Conservation (phyloP, 306 rosid genomes). For the Medicago lupulina region DNA sequence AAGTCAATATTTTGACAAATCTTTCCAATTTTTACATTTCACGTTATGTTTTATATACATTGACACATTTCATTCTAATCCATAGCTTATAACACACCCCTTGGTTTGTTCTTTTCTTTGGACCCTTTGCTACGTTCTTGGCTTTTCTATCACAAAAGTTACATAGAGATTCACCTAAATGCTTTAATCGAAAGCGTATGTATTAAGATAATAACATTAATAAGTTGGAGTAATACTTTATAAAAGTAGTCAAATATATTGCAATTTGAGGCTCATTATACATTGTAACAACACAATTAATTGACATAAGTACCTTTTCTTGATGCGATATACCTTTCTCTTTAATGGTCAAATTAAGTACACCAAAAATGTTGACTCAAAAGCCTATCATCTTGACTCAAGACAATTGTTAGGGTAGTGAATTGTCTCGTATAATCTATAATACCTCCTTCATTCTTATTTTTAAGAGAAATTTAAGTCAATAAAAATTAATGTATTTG, state of each 20-base stretch:
- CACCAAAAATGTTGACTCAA: background rate
- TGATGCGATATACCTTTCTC: background rate
- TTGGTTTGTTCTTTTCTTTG: background rate
- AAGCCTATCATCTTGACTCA: background rate
- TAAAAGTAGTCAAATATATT: constrained; percentile 10
- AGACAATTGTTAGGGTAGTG: background rate
- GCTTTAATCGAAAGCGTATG: background rate
- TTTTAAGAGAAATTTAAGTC: too few species aligned
- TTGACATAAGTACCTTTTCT: background rate
- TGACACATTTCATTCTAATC: constrained; percentile 8
- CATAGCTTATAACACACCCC: constrained; percentile 3
- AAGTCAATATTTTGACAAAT: constrained; percentile 33
- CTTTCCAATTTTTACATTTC: constrained; percentile 31
- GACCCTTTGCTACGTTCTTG: background rate
- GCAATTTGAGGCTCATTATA: background rate
- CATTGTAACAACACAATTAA: background rate
- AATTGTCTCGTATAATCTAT: background rate
- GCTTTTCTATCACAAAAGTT: constrained; percentile 7
- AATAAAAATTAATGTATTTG: too few species aligned
- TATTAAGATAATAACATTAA: background rate
- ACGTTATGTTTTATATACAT: constrained; percentile 28
- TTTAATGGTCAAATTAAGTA: constrained; percentile 10
- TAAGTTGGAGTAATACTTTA: background rate
- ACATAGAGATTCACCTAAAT: background rate
- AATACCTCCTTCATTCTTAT: too few species aligned